These are phyloP conservation scores for Emmonsiellopsis sp. DNA, from an alignment of 2,329 filamentous ascomycete species.

Conservation along the genomic window DNA sequence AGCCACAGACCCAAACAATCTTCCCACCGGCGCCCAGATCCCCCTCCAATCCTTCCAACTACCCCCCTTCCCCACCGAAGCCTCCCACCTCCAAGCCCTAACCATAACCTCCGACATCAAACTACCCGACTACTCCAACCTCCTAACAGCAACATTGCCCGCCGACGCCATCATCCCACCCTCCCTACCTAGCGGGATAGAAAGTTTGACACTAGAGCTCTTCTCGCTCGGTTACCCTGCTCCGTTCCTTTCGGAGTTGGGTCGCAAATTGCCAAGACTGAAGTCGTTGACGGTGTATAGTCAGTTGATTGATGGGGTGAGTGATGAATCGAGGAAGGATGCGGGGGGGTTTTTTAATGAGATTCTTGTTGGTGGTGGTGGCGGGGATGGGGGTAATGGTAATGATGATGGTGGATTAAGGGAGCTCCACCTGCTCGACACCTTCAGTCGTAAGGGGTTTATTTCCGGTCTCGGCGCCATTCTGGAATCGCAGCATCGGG, in stretches of 20 bases:
- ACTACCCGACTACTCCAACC: constrained; percentile 34
- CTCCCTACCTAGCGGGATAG: constrained; percentile 30
- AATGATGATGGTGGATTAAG: constrained; percentile 23
- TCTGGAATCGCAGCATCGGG: constrained; percentile 8
- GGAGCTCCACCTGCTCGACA: constrained; percentile 40
- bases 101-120: constrained; percentile 42
- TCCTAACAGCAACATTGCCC: constrained; percentile 24
- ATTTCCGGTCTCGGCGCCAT: constrained; percentile 22
- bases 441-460: constrained; percentile 35
- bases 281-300: constrained; percentile 37
- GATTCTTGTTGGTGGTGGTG: neutral
- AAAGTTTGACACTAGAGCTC: constrained; percentile 38
- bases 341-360: constrained; percentile 31
- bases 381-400: neutral
- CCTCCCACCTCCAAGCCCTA: constrained; percentile 33
- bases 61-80: constrained; percentile 36
- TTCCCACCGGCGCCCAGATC: constrained; percentile 36
- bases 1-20: neutral
- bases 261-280: constrained; percentile 30
- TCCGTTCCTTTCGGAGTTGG: constrained; percentile 33
- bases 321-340: constrained; percentile 27
- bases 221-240: constrained; percentile 40
- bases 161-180: constrained; percentile 19
- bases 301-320: constrained; percentile 38
- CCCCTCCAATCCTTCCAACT: constrained; percentile 37